Evolutionary conservation across 129 eudicot genomes (phyloP).

Genomic region (Deinandra increscens): DNA sequence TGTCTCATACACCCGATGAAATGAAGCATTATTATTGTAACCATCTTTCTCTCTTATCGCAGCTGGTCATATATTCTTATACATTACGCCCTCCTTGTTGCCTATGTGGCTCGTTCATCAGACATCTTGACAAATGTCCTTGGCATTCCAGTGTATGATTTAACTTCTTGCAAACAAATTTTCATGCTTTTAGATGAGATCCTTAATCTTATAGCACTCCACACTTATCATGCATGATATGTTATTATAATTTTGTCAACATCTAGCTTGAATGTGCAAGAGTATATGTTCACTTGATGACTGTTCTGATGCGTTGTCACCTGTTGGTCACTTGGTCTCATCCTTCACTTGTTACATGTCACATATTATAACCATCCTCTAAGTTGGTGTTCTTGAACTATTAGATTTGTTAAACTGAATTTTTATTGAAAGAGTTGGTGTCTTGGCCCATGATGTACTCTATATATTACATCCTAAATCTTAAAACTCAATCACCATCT

Average conservation of each 20-base stretch:
- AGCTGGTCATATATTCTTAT: constrained; percentile 96
- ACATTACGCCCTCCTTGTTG: constrained; percentile 97
- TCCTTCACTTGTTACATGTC: not conserved
- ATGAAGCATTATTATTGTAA: constrained; percentile 11
- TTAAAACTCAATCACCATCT: too few relatives aligned
- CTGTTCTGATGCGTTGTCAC: not conserved
- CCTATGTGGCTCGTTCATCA: constrained; percentile 96
- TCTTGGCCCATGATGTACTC: not conserved
- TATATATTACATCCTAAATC: too few relatives aligned
- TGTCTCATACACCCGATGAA: too few relatives aligned
- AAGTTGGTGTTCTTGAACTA: constrained; percentile 9
- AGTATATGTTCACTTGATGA: not conserved
- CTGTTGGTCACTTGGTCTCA: not conserved
- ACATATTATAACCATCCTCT: not conserved
- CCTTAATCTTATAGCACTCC: constrained; percentile 5
- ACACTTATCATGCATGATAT: not conserved
- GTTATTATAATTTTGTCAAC: constrained; percentile 5
- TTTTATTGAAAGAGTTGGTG: not conserved
- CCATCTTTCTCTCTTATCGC: constrained; percentile 36
- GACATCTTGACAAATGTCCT: constrained; percentile 82
- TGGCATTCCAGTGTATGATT: constrained; percentile 78
- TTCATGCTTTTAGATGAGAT: constrained; percentile 24
- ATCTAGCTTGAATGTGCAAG: constrained; percentile 8
- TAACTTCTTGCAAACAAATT: constrained; percentile 13
- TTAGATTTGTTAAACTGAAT: not conserved